Conservation (phyloP, 805 yeast genomes). For the Candida nanaspora region DNA sequence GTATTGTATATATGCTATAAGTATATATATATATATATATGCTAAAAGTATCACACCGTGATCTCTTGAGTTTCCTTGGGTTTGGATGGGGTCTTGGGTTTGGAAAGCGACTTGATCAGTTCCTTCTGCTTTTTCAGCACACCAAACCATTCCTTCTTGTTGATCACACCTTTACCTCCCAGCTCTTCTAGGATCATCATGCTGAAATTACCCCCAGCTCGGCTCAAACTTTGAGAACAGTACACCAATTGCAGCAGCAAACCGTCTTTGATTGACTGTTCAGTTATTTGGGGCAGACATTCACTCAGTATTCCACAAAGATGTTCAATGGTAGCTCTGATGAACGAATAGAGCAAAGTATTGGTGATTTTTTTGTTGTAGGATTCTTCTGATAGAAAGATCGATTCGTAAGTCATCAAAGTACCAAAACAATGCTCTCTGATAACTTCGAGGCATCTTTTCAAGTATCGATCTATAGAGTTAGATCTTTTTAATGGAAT, state of each 20-base stretch:
- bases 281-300: constrained; percentile 28
- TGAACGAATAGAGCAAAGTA: constrained; percentile 30
- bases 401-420: constrained; percentile 55
- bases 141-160: constrained; percentile 33
- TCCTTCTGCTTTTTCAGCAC: constrained; percentile 38
- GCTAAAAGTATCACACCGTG: too few species aligned
- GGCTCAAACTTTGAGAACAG: constrained; percentile 78
- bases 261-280: constrained; percentile 46
- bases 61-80: too few species aligned
- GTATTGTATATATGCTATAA: not conserved
- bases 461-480: constrained; percentile 54
- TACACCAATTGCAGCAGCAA: constrained; percentile 77
- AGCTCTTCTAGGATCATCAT: constrained; percentile 37
- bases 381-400: constrained; percentile 40
- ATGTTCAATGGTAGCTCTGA: constrained; percentile 24
- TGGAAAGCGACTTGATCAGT: constrained; percentile 20
- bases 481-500: constrained; percentile 47
- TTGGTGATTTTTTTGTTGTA: constrained; percentile 8
- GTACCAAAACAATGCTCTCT: constrained; percentile 79
- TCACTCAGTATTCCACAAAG: constrained; percentile 24
- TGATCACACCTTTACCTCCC: constrained; percentile 20
- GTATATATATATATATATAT: not conserved
- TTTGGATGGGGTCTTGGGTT: too few species aligned
- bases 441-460: constrained; percentile 74
- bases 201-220: constrained; percentile 68